Base-by-base conservation (phyloP, 352 stramenopile species). In the Aphanomyces cochlioides region DNA sequence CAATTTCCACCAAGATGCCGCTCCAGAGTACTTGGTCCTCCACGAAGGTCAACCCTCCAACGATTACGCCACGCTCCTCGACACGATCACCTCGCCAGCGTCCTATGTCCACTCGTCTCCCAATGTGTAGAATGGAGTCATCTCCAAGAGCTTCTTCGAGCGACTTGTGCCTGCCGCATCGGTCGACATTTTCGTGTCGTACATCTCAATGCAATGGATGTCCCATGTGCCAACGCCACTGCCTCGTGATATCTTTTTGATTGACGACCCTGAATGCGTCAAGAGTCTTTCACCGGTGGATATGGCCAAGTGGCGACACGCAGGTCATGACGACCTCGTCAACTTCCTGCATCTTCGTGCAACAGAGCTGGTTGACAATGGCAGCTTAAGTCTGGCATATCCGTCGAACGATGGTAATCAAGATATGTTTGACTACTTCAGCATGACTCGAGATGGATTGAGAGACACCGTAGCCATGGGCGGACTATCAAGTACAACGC, bases 181-280 rank as follows among this genome's bases (percentile, higher is more conserved):
- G 38, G 19, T 66, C 7, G 58, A 66, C 28, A 7, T 66, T 0
- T 66, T 10, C 8, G 39, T 66, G 17, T 66, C 58, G 38, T 66
- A 66, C 43, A 37, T 38, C 0, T 28, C 58, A 19, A 1, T 66
- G 5, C 58, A 66, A 5, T 66, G 58, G 58, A 28, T 66, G 6
- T 54, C 58, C 4, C 17, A 6, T n/a, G 5, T 53, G 12, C 58
- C 58, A 10, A 41, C 58, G 17, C 19, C 39, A n/a, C 3, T 66
- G 10, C 58, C 58, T 13, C 58, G 58, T 7, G n/a, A n/a, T n/a
- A 54, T 53, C n/a, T 3, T 66, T 12, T 2, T 12, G 1, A 2
- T 50, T 2, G 17, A 50, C 43, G 10, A 50, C 2, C 17, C 10
- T n/a, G 10, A 50, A n/a, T 15, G 17, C n/a, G 10, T 3, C 0